A percentile compares a stretch with the other conserved stretches of the same genome.
phyloP scores from a whole-genome alignment of 441 rosid species.

The Populus hybrid region DNA sequence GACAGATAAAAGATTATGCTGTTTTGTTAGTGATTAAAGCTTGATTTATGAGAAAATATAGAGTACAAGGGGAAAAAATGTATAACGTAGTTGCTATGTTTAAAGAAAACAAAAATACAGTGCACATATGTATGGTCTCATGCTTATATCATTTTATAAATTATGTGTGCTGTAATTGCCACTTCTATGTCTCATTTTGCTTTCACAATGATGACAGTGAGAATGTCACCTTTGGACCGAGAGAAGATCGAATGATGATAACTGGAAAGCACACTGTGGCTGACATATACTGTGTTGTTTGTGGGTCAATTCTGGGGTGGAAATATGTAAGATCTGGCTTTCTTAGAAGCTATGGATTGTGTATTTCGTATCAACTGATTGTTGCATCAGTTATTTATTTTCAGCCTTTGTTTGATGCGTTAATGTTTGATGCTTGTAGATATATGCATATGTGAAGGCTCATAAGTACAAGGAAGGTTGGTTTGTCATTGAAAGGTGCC shows the following conservation, averaged over 20 bases:
- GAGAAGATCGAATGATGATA: constrained; percentile 69
- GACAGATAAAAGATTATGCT: neutral
- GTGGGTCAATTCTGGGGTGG: constrained; percentile 92
- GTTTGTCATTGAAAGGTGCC: constrained; percentile 74
- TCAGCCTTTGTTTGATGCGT: neutral
- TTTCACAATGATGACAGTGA: constrained; percentile 41
- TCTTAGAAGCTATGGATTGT: constrained; percentile 2
- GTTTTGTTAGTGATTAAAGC: neutral
- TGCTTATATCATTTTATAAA: neutral
- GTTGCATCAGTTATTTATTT: neutral
- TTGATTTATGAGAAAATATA: neutral
- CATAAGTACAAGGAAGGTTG: constrained; percentile 87
- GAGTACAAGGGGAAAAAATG: neutral
- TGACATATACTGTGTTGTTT: constrained; percentile 76
- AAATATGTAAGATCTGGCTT: constrained; percentile 58
- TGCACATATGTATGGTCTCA: neutral
- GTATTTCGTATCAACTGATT: neutral
- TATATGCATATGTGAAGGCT: constrained; percentile 51
- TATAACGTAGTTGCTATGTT: neutral
- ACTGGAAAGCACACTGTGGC: constrained; percentile 83
- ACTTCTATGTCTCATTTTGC: constrained; percentile 16
- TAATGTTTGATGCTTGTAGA: constrained; percentile 35
- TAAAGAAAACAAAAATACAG: neutral
- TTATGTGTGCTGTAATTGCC: neutral
- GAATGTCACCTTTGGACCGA: constrained; percentile 58